phyloP scores from a whole-genome alignment of 2,329 filamentous ascomycete genomes.

The Aspergillus flavus region DNA sequence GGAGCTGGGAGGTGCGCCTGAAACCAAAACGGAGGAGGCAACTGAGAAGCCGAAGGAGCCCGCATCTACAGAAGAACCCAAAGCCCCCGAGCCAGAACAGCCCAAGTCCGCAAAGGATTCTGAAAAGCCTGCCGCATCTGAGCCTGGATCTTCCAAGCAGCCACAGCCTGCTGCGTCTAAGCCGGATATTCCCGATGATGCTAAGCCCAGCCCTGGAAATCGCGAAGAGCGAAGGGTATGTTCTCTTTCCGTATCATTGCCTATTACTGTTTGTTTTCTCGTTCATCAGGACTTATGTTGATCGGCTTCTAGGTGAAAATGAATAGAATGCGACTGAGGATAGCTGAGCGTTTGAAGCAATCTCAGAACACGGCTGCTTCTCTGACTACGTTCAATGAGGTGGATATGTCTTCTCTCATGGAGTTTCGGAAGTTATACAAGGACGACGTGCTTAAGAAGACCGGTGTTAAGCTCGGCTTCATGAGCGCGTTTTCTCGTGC shows the following conservation, averaged over 20 bases:
- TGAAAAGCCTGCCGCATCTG: conserved; percentile 47
- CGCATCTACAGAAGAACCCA: conserved; percentile 52
- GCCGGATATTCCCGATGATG: conserved; percentile 20
- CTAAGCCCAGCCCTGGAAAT: conserved; percentile 59
- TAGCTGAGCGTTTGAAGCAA: conserved; percentile 97
- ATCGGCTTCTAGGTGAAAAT: conserved; percentile 77
- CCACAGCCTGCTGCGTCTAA: conserved; percentile 26
- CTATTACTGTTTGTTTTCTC: neutral
- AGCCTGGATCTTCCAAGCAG: conserved; percentile 23
- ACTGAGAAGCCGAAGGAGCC: conserved; percentile 63
- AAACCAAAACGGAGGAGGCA: conserved; percentile 59
- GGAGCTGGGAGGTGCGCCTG: conserved; percentile 71
- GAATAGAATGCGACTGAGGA: conserved; percentile 98
- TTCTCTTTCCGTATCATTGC: conserved; percentile 17
- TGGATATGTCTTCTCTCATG: conserved; percentile 98
- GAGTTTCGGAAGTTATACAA: conserved; percentile 97
- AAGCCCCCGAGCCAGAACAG: conserved; percentile 33
- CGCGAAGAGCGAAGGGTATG: conserved; percentile 86
- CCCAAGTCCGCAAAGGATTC: conserved; percentile 37
- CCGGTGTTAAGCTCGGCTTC: conserved; percentile 97
- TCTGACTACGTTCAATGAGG: conserved; percentile 97
- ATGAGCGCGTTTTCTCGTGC: conserved; percentile 97
- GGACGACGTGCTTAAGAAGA: conserved; percentile 93
- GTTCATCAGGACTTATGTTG: neutral
- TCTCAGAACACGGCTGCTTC: conserved; percentile 98